Conservation (phyloP, 2,329 filamentous ascomycete genomes). For the Exophiala dermatitidis region DNA sequence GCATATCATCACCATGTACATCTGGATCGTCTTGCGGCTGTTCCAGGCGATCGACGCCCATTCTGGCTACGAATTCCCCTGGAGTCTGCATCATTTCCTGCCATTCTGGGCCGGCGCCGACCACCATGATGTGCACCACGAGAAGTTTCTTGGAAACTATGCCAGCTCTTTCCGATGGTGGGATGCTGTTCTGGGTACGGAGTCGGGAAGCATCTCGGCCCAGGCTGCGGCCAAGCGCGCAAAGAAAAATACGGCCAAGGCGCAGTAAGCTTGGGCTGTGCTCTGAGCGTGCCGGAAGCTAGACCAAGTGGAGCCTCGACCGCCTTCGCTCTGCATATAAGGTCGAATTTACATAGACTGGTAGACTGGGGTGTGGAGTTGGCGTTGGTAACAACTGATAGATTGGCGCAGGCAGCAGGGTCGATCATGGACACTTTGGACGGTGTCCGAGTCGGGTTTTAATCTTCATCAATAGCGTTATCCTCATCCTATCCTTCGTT, state of each 20-base stretch:
- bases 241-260: slow-evolving; percentile 12
- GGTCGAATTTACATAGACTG: slow-evolving; percentile 6
- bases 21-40: slow-evolving; percentile 86
- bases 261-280: slow-evolving; percentile 1
- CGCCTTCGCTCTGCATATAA: slow-evolving; percentile 18
- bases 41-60: slow-evolving; percentile 98
- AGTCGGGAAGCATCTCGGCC: slow-evolving; percentile 55
- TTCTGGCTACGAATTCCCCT: slow-evolving; percentile 97
- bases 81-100: slow-evolving; percentile 89
- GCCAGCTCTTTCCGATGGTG: slow-evolving; percentile 98
- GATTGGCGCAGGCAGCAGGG: slow-evolving; percentile 1
- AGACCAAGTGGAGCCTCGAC: slow-evolving; percentile 6
- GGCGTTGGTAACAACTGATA: slow-evolving; percentile 10
- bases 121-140: slow-evolving; percentile 95
- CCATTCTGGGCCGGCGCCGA: slow-evolving; percentile 97
- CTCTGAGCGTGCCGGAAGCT: background rate
- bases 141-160: slow-evolving; percentile 98
- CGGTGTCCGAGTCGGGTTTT: too few relatives aligned
- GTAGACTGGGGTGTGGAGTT: slow-evolving; percentile 1
- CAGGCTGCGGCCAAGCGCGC: slow-evolving; percentile 9
- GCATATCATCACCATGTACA: slow-evolving; percentile 95
- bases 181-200: slow-evolving; percentile 90
- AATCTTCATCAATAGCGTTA: too few relatives aligned
- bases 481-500: too few relatives aligned
- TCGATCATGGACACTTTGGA: background rate